Percentiles rank a stretch among this genome's conserved stretches.
Conservation (phyloP, 139 green algal species). For the Zygnema cylindricum region DNA sequence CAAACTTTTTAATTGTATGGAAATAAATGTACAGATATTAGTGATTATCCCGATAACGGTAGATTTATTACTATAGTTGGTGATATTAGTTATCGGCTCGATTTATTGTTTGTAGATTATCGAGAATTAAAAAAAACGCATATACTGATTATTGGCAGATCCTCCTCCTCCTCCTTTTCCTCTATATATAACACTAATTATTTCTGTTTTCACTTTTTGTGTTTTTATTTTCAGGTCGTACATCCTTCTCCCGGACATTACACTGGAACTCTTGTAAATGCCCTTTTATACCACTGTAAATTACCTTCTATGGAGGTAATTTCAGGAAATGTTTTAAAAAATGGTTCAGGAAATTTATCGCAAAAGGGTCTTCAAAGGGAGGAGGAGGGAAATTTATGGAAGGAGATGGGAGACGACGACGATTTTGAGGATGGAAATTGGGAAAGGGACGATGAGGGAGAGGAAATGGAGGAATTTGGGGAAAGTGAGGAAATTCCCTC, state of each 20-base stretch:
- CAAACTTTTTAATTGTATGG: no score
- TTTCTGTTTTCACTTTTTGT: neutral
- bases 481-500: neutral
- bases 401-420: neutral
- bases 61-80: no score
- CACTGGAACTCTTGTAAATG: constrained; percentile 93
- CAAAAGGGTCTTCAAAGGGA: neutral
- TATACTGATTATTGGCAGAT: no score
- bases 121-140: no score
- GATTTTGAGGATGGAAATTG: neutral
- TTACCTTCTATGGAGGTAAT: constrained; percentile 64
- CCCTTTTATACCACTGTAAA: constrained; percentile 87
- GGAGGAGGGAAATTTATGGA: neutral
- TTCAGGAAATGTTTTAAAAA: neutral
- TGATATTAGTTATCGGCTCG: no score
- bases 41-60: no score
- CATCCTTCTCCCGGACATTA: constrained; percentile 59
- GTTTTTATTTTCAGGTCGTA: constrained; percentile 39
- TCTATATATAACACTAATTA: no score
- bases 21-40: no score
- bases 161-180: no score
- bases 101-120: no score
- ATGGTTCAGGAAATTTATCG: neutral
- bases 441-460: neutral
- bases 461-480: neutral